These are phyloP conservation scores for Clarireedia hainanense DNA, from an alignment of 2,329 filamentous ascomycete species.

Conservation along the genomic window DNA sequence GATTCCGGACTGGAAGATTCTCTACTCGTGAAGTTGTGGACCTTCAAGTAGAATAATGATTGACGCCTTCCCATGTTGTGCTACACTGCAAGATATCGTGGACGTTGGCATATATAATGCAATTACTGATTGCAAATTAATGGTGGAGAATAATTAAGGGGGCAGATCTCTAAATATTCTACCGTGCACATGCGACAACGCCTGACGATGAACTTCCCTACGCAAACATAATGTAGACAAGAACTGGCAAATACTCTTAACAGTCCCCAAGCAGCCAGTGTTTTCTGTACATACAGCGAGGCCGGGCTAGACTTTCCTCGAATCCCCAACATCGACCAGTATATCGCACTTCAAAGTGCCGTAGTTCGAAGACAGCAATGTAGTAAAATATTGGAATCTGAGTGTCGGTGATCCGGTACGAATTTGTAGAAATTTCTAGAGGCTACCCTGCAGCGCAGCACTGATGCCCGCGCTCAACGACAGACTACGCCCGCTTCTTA, in stretches of 20 bases:
- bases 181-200: neutral
- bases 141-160: slow-evolving; percentile 7
- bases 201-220: neutral
- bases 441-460: neutral
- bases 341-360: too few species aligned
- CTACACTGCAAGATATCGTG: neutral
- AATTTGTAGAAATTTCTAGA: neutral
- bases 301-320: too few species aligned
- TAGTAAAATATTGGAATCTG: too few species aligned
- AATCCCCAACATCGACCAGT: too few species aligned
- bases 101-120: slow-evolving; percentile 1
- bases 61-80: neutral
- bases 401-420: neutral
- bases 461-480: neutral
- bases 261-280: too few species aligned
- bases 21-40: slow-evolving; percentile 53
- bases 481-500: slow-evolving; percentile 1
- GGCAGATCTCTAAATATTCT: neutral
- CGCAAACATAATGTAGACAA: too few species aligned
- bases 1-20: slow-evolving; percentile 42
- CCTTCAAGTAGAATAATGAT: slow-evolving; percentile 35
- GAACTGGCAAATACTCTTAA: too few species aligned
- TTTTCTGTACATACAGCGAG: too few species aligned
- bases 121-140: slow-evolving; percentile 9
- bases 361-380: too few species aligned